Conservation (phyloP, 768 basidiomycete species). For the Tricholoma furcatifolium region DNA sequence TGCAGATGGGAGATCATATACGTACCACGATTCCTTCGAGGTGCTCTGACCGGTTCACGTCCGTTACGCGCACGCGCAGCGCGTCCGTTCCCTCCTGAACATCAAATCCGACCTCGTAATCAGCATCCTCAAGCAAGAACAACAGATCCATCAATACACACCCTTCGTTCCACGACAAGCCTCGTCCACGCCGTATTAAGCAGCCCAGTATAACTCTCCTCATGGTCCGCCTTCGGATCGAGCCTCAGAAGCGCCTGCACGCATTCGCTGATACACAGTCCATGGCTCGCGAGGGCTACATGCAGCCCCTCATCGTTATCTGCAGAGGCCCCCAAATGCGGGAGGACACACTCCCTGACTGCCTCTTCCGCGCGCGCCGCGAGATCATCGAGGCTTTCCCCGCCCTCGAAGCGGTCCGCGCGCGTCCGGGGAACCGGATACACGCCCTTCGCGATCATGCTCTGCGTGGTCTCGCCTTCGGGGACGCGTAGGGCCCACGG, state of each 20-base stretch:
- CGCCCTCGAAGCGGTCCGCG: conserved; percentile 59
- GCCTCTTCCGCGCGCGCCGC: conserved; percentile 50
- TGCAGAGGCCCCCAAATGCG: conserved; percentile 44
- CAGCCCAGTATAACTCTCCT: conserved; percentile 44
- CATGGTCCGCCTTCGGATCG: conserved; percentile 44
- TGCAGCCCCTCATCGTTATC: conserved; percentile 48
- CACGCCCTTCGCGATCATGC: conserved; percentile 46
- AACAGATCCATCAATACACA: too few species aligned
- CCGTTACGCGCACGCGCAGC: conserved; percentile 32
- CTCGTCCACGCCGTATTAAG: conserved; percentile 78
- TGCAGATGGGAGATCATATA: background rate
- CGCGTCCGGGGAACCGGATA: conserved; percentile 53
- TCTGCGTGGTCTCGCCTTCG: conserved; percentile 32
- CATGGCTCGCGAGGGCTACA: conserved; percentile 73
- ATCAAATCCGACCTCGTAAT: background rate
- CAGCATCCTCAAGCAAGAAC: too few species aligned
- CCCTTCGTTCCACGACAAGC: conserved; percentile 46
- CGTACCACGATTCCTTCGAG: conserved; percentile 25
- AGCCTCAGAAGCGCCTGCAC: conserved; percentile 51
- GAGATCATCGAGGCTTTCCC: conserved; percentile 67
- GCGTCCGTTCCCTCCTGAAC: conserved; percentile 29
- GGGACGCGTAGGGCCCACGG: conserved; percentile 41
- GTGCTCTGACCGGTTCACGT: conserved; percentile 36
- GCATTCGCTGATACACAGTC: conserved; percentile 65
- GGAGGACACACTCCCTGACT: conserved; percentile 53